These are phyloP conservation scores for Setaria italica DNA, from an alignment of 202 grass and related monocot species.

Conservation along the genomic window DNA sequence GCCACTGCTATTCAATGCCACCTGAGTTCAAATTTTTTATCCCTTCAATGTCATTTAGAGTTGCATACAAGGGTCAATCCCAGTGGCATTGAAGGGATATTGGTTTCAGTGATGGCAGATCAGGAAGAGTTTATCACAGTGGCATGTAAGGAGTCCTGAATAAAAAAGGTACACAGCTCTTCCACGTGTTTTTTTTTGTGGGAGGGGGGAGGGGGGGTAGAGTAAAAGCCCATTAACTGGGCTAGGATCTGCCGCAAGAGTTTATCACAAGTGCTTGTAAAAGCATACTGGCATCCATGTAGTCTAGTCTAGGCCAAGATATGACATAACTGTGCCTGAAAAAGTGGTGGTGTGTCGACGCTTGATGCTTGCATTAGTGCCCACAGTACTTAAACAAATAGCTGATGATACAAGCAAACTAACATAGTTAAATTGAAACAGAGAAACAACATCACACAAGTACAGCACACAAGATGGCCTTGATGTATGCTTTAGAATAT, in stretches of 20 bases:
- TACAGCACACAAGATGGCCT: slow-evolving; percentile 13
- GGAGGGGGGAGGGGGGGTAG: too few species aligned
- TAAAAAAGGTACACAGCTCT: background rate
- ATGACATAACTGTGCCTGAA: background rate
- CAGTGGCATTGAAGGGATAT: background rate
- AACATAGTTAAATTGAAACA: slow-evolving; percentile 13
- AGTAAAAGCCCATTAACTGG: slow-evolving; percentile 1
- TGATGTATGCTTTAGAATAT: slow-evolving; percentile 30
- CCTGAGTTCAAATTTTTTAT: background rate
- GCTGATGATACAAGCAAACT: slow-evolving; percentile 2
- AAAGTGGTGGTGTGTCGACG: slow-evolving; percentile 1
- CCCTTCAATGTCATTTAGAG: background rate
- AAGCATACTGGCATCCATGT: background rate
- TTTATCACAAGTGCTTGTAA: background rate
- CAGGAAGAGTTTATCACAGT: background rate
- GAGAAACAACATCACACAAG: background rate
- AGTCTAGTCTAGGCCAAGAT: background rate
- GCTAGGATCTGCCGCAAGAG: slow-evolving; percentile 1
- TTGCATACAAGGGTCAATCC: too few species aligned
- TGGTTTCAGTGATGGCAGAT: background rate
- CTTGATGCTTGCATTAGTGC: background rate
- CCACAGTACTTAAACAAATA: background rate
- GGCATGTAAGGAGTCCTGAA: background rate
- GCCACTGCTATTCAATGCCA: background rate
- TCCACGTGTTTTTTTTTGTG: too few species aligned